Base-by-base conservation (phyloP, 257 asterid species). In the Leptodermis oblonga region DNA sequence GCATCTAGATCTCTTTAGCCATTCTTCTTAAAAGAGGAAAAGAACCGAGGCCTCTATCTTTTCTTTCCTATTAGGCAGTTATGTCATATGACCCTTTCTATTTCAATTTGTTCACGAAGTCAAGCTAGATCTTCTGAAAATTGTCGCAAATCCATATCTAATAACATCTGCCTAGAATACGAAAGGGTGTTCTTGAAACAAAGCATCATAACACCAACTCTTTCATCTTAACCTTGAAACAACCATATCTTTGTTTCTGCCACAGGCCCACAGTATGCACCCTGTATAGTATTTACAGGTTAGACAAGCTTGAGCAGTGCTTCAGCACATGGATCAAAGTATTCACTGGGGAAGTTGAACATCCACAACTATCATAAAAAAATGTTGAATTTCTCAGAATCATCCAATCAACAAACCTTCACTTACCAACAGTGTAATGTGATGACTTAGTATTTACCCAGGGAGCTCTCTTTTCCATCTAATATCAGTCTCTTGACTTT, bases 381-480 rank as follows among this genome's bases (percentile, higher is more conserved):
- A 56, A 1, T 17, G 12, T 14, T 3, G 28, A 17, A 26, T 28
- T 28, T 28, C 62, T 14, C 39, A 56, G 37, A 56, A 14, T 30
- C 36, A 54, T 55, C 25, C 7, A 0, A 1, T 51, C 56, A 4
- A 58, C 18, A 56, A 15, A 17, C 13, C n/a, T 25, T 54, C 61
- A 54, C 15, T 54, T 7, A 25, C 15, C 33, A 54, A 54, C 6
- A 12, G n/a, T 2, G n/a, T 20, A 17, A 46, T 25, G 34, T 54
- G 34, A 54, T 9, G 25, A 51, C n/a, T 22, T 22, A 12, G 13
- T 25, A 56, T 12, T 28, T 55, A 59, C 20, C n/a, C 25, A 61
- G 66, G 25, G 15, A 61, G 66, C 46, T 41, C 23, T 61, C 30
- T 34, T 11, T 61, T 17, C 66, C 66, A 61, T 61, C 46, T 33